Base-by-base conservation (phyloP, 176 grass and related monocot species). In the Triticum urartu region DNA sequence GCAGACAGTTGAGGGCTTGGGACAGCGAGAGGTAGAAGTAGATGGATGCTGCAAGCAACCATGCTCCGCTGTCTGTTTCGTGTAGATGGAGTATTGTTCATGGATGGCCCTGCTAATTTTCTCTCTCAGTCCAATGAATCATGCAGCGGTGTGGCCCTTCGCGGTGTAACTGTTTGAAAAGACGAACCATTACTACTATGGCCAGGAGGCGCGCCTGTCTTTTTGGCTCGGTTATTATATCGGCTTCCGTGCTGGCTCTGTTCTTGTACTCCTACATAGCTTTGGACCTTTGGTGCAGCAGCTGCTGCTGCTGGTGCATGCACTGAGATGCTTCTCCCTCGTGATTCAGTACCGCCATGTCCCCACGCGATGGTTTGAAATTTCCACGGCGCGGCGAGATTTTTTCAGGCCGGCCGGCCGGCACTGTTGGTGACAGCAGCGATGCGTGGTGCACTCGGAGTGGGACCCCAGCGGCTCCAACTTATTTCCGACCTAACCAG, bases 1-100 rank as follows among this genome's bases (percentile, higher is more conserved):
- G 74, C 1, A 48, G 22, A 28, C 34, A 9, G 68, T 38, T 56
- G 65, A 59, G 56, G 35, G 65, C 69, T 77, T 30, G 64, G 72
- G 66, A 54, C 79, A 73, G 75, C 80, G 12, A 87, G 84, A 62
- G 38, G 80, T 86, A 84, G 80, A 63, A 81, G 62, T 28, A 30
- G 61, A 26, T 47, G 42, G 38, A 32, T 62, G 84, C 68, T 72
- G 79, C 61, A 12, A 62, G 12, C 73, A 48, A 48, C 77, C 56
- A 24, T 5, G 48, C 48, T 52, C 14, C 1, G 48, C 48, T 52
- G 48, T 52, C 48, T 52, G 48, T 52, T 52, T 52, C 48, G 48
- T 52, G 48, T 17, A 6, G 17, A 52, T 43, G 42, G 42, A 39
- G 38, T 48, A 30, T 15, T 50, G 47, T 50, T 14, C 47, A 50